A percentile compares a stretch with the other conserved stretches of the same genome.
These are phyloP conservation scores for Ceratocystis destructans DNA, from an alignment of 2,329 filamentous ascomycete genomes.

Conservation along the genomic window DNA sequence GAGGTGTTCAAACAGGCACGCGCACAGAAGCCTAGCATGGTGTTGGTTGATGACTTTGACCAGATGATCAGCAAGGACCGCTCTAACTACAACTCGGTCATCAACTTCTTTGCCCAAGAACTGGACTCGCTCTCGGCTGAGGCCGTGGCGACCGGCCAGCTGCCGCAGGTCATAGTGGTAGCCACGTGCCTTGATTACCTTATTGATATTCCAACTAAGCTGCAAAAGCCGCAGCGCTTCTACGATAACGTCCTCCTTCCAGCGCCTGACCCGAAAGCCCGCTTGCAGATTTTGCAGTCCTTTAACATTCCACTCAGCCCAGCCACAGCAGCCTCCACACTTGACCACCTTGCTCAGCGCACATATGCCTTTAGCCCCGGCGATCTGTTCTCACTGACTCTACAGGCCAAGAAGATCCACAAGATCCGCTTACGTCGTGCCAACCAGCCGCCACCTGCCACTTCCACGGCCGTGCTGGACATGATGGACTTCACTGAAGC, in stretches of 20 bases:
- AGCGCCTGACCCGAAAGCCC: constrained; percentile 56
- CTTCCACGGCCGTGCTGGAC: constrained; percentile 39
- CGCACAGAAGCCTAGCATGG: constrained; percentile 56
- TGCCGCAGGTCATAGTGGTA: constrained; percentile 54
- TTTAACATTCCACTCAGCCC: constrained; percentile 36
- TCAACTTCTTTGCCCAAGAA: constrained; percentile 38
- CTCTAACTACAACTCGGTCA: constrained; percentile 36
- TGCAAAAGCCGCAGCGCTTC: constrained; percentile 54
- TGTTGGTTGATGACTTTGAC: constrained; percentile 69
- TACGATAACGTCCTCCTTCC: constrained; percentile 56
- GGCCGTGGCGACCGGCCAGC: constrained; percentile 27
- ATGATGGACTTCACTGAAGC: constrained; percentile 47
- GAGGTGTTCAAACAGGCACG: constrained; percentile 57
- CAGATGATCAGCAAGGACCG: constrained; percentile 50
- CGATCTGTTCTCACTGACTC: constrained; percentile 55
- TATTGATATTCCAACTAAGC: constrained; percentile 54
- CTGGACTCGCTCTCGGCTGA: constrained; percentile 40
- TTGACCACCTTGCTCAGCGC: constrained; percentile 51
- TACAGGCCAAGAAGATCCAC: constrained; percentile 24
- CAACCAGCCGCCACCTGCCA: constrained; percentile 21
- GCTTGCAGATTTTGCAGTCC: constrained; percentile 59
- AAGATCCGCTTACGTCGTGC: constrained; percentile 24
- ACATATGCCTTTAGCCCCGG: constrained; percentile 79
- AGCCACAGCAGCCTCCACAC: constrained; percentile 36
- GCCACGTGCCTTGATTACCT: constrained; percentile 59